These are phyloP conservation scores for Alnus rubra DNA, from an alignment of 306 rosid genomes.

Conservation along the genomic window DNA sequence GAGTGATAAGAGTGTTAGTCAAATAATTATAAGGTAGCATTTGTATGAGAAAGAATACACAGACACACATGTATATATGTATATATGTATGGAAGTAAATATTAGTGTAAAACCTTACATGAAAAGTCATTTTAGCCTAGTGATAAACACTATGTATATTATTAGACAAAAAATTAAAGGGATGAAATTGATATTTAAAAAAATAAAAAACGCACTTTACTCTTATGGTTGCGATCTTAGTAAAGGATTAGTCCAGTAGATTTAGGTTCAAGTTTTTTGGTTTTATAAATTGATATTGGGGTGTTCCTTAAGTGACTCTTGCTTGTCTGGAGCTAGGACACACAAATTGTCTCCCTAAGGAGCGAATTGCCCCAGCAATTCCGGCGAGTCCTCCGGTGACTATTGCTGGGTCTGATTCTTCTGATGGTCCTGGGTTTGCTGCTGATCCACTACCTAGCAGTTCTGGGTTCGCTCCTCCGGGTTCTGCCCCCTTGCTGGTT, in stretches of 20 bases:
- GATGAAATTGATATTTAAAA: not conserved
- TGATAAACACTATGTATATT: not conserved
- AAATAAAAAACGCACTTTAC: too few relatives aligned
- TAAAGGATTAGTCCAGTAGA: not conserved
- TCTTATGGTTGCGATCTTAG: not conserved
- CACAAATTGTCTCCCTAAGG: not conserved
- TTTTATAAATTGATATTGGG: not conserved
- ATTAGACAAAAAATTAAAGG: not conserved
- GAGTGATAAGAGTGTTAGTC: not conserved
- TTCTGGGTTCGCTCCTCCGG: too few relatives aligned
- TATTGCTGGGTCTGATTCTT: too few relatives aligned
- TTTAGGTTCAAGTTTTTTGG: not conserved
- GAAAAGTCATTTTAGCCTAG: not conserved
- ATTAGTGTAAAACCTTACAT: not conserved
- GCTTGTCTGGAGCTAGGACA: not conserved
- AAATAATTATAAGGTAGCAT: not conserved
- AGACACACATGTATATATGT: too few relatives aligned
- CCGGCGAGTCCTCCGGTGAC: too few relatives aligned
- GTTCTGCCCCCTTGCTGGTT: too few relatives aligned
- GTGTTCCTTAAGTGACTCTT: not conserved
- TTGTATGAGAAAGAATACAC: too few relatives aligned
- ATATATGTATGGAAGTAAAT: too few relatives aligned
- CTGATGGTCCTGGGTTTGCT: too few relatives aligned
- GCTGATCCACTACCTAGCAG: too few relatives aligned
- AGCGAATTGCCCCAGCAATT: too few relatives aligned